Percentiles rank a stretch among this genome's conserved stretches.
Evolutionary conservation across 371 early-diverging fungal species (phyloP).

Genomic region (Apophysomyces trapeziformis): DNA sequence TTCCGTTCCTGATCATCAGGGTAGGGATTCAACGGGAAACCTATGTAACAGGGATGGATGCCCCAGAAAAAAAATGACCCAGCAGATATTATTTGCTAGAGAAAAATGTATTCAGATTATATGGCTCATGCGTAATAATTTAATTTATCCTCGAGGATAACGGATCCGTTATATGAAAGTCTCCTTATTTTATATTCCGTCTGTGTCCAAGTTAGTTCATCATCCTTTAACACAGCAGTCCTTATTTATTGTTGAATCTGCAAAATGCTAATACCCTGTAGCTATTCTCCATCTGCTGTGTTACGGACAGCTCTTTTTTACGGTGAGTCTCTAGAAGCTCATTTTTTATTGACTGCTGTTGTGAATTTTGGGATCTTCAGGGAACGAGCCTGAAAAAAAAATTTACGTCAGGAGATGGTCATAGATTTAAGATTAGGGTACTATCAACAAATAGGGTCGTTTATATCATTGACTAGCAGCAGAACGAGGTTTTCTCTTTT

Average conservation of each 20-base stretch:
- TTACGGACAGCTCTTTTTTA: too few species aligned
- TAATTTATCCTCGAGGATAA: background rate
- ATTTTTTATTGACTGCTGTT: too few species aligned
- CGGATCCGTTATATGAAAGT: background rate
- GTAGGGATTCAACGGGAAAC: background rate
- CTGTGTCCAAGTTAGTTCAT: too few species aligned
- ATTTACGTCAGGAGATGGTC: background rate
- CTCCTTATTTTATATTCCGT: background rate
- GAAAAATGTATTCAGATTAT: background rate
- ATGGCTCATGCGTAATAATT: constrained; percentile 5
- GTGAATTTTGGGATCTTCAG: background rate
- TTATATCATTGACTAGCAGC: background rate
- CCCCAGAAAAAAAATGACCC: background rate
- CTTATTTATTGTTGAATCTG: too few species aligned
- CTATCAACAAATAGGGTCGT: background rate
- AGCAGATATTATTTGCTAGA: background rate
- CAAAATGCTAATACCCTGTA: too few species aligned
- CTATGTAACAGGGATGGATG: background rate
- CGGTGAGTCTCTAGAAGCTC: too few species aligned
- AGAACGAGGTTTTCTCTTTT: constrained; percentile 5
- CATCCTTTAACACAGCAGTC: too few species aligned
- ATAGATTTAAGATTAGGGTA: background rate
- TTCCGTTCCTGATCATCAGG: background rate
- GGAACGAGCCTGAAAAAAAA: background rate
- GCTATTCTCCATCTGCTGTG: too few species aligned